Percentiles rank a stretch among this genome's conserved stretches.
Conservation (phyloP, 805 yeast genomes). For the Lipomyces yamanashiensis region DNA sequence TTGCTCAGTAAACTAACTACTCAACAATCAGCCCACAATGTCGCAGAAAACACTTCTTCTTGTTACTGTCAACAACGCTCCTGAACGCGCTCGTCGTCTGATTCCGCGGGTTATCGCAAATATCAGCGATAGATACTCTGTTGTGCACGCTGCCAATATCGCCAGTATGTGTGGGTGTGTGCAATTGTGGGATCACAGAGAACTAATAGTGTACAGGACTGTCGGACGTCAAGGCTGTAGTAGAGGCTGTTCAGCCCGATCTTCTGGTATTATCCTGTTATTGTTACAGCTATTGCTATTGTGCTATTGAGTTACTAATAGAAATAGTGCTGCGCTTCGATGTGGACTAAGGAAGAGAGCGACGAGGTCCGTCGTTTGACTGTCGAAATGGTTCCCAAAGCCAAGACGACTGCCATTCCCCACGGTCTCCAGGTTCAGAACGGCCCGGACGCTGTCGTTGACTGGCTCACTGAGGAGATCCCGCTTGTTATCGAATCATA, state of each 20-base stretch:
- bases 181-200: background rate
- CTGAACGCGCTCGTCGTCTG: constrained; percentile 14
- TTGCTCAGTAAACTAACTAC: background rate
- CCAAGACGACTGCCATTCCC: constrained; percentile 5
- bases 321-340: constrained; percentile 12
- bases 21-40: background rate
- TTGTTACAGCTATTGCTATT: background rate
- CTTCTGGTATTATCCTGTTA: background rate
- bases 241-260: constrained; percentile 11
- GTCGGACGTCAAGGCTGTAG: constrained; percentile 7
- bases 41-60: constrained; percentile 25
- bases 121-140: background rate
- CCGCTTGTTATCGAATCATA: constrained; percentile 2
- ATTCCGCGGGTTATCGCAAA: constrained; percentile 4
- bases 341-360: constrained; percentile 14
- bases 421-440: constrained; percentile 10
- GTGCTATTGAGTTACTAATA: background rate
- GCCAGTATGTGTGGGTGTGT: background rate
- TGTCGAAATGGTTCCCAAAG: background rate
- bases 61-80: constrained; percentile 13
- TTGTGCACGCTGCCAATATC: constrained; percentile 13
- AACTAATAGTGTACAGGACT: background rate
- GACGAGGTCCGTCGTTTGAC: background rate
- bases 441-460: constrained; percentile 13
- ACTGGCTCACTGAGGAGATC: constrained; percentile 3